Percentiles rank a stretch among this genome's conserved stretches.
Evolutionary conservation across 257 asterid species (phyloP).

Genomic region (Echium plantagineum): DNA sequence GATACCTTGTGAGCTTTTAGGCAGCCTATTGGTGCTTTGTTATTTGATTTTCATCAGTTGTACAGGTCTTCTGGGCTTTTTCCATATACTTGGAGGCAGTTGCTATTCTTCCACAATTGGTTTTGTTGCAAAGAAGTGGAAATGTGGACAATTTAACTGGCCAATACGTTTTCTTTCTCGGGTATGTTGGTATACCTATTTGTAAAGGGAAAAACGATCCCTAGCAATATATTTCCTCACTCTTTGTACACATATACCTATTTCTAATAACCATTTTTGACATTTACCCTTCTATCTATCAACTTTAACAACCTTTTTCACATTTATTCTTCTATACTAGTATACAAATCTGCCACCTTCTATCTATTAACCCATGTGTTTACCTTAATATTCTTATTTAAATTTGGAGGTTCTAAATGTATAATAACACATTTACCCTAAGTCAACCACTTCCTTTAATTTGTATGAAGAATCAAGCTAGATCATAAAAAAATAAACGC

Average conservation of each 20-base stretch:
- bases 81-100: constrained; percentile 75
- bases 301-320: background rate
- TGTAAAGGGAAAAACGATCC: background rate
- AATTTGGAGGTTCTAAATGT: too few species aligned
- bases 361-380: too few species aligned
- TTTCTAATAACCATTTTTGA: background rate
- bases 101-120: constrained; percentile 85
- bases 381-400: too few species aligned
- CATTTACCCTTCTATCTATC: too few species aligned
- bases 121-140: constrained; percentile 94
- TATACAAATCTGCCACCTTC: too few species aligned
- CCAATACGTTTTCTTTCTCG: constrained; percentile 86
- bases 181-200: constrained; percentile 30
- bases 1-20: background rate
- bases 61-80: constrained; percentile 83
- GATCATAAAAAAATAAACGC: too few species aligned
- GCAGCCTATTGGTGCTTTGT: background rate
- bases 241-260: too few species aligned
- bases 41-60: constrained; percentile 6
- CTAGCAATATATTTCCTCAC: too few species aligned
- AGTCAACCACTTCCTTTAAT: too few species aligned
- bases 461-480: too few species aligned
- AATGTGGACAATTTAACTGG: constrained; percentile 92
- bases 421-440: too few species aligned
- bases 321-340: background rate